phyloP scores from a whole-genome alignment of 2,329 filamentous ascomycete genomes.

The Pseudocercospora pini-densiflorae region DNA sequence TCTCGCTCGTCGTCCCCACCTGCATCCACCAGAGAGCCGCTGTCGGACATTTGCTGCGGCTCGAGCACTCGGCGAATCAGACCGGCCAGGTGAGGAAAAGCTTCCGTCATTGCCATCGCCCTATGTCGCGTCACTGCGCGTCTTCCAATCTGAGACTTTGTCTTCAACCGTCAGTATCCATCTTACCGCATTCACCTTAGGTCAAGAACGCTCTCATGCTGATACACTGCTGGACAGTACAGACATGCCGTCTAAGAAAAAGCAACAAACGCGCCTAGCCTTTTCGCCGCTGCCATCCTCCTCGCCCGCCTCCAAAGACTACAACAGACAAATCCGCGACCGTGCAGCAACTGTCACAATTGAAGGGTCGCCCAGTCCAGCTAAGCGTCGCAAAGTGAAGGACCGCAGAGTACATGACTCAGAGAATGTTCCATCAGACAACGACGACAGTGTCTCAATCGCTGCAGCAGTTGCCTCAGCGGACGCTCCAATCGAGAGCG shows the following conservation, averaged over 20 bases:
- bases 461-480: conserved; percentile 26
- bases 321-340: conserved; percentile 40
- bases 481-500: conserved; percentile 29
- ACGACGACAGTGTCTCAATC: background rate
- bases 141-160: background rate
- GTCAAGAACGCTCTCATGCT: background rate
- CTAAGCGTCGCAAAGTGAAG: conserved; percentile 35
- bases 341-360: conserved; percentile 42
- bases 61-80: background rate
- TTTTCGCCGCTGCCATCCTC: conserved; percentile 50
- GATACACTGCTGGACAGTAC: background rate
- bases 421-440: conserved; percentile 7
- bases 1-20: background rate
- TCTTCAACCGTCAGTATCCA: background rate
- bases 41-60: background rate
- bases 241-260: conserved; percentile 19
- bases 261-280: conserved; percentile 48
- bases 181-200: background rate
- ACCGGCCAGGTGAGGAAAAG: background rate
- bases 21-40: background rate
- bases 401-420: conserved; percentile 20
- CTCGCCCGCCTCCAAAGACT: conserved; percentile 42
- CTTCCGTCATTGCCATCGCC: background rate
- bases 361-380: conserved; percentile 33
- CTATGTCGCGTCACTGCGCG: background rate